Evolutionary conservation across 305 asterid species (phyloP).

Genomic region (Striga hermonthica): DNA sequence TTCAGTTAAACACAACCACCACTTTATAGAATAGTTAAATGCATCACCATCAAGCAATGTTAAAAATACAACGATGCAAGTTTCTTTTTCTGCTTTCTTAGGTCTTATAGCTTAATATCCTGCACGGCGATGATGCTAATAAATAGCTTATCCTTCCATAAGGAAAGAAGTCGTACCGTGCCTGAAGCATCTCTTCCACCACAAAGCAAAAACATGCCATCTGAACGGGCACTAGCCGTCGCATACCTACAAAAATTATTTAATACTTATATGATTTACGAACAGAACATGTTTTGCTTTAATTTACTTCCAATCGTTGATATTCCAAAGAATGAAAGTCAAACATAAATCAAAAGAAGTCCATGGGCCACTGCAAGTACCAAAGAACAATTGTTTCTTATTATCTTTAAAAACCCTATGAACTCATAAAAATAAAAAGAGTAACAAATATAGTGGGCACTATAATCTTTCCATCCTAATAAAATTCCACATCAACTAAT

Average conservation of each 20-base stretch:
- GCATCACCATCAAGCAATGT: slow-evolving; percentile 28
- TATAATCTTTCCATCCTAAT: slow-evolving; percentile 9
- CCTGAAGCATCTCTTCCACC: slow-evolving; percentile 99
- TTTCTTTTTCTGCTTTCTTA: slow-evolving; percentile 19
- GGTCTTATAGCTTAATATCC: slow-evolving; percentile 19
- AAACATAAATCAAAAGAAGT: slow-evolving; percentile 19
- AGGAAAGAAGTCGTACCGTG: slow-evolving; percentile 52
- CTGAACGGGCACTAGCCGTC: slow-evolving; percentile 97
- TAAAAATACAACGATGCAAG: slow-evolving; percentile 14
- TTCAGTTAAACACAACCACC: slow-evolving; percentile 29
- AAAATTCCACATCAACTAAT: too few relatives aligned
- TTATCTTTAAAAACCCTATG: slow-evolving; percentile 2
- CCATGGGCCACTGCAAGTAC: slow-evolving; percentile 4
- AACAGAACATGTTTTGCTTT: slow-evolving; percentile 5
- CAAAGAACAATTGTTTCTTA: slow-evolving; percentile 11
- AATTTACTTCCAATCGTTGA: slow-evolving; percentile 10
- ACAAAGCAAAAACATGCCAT: slow-evolving; percentile 98
- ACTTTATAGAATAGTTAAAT: slow-evolving; percentile 22
- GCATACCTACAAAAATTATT: slow-evolving; percentile 75
- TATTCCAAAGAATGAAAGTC: slow-evolving; percentile 20
- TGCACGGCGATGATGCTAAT: slow-evolving; percentile 14
- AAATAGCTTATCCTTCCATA: slow-evolving; percentile 28
- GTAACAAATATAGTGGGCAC: neutral
- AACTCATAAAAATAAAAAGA: slow-evolving; percentile 17
- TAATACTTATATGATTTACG: slow-evolving; percentile 8